Base-by-base conservation (phyloP, 2,329 filamentous ascomycete genomes). In the Pyrenochaeta sp. region DNA sequence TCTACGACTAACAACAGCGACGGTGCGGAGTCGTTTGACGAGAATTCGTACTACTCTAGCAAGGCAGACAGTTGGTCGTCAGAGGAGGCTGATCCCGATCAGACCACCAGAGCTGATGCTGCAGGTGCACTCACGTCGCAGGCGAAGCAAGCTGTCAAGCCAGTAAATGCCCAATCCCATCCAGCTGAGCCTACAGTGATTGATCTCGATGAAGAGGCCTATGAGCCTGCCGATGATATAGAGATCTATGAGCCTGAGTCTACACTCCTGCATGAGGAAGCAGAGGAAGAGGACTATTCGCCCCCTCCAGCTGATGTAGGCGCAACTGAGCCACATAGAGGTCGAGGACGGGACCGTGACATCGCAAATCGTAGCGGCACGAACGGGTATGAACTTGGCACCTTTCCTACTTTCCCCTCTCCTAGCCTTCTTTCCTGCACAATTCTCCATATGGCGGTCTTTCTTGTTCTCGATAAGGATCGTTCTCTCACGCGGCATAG, bases 21-120 rank as follows among this genome's bases (percentile, higher is more conserved):
- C 76, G 84, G 86, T 73, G 91, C 85, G 84, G 91, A 94, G 77
- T 95, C 92, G 36, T 91, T 93, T 80, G 93, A 97, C 79, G 90
- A 96, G 76, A 93, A 96, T 74, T 95, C 93, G 40, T 96, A 96
- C 79, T 97, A 98, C 83, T 97, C 94, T 66, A 97, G 93, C 80
- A 91, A 90, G 81, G 86, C 85, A 63, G 90, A 93, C 82, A 91
- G 93, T 76, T 96, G 93, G 64, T 80, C 86, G 74, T 82, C 85
- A 74, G 82, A 84, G 61, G 77, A 79, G 56, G 58, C 59, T 71
- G 74, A 76, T 61, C 56, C 62, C 60, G 69, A 67, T 62, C 68
- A 68, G 59, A 65, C 58, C 60, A 54, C 54, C 58, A 65, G 62
- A 69, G 68, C 70, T 75, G 69, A 75, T 69, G 66, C 58, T 60